phyloP scores from a whole-genome alignment of 2,329 filamentous ascomycete species.

The Diaporthe vexans region DNA sequence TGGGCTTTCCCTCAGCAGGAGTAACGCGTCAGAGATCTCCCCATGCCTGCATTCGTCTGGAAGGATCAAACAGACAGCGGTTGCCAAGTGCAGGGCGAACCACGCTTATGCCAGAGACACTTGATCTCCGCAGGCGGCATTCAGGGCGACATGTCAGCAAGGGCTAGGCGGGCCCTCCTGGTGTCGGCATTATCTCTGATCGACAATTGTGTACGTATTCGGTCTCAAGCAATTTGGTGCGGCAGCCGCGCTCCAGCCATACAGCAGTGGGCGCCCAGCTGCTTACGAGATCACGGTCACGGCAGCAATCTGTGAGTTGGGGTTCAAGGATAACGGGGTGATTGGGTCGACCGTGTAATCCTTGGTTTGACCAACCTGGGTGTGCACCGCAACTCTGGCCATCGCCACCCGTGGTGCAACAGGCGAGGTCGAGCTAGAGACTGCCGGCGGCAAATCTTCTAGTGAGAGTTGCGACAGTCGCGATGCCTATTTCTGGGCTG shows the following conservation, averaged over 20 bases:
- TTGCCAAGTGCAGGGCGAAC: constrained; percentile 17
- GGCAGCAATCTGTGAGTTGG: constrained; percentile 8
- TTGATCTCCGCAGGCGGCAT: background rate
- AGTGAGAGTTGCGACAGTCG: background rate
- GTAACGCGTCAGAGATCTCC: constrained; percentile 11
- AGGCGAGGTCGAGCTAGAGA: background rate
- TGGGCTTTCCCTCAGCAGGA: background rate
- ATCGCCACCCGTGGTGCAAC: background rate
- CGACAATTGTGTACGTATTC: background rate
- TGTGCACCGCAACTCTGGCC: constrained; percentile 5
- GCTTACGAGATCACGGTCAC: constrained; percentile 16
- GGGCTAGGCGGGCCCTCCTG: background rate
- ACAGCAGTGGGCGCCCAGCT: background rate
- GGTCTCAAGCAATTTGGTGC: background rate
- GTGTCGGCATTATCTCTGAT: constrained; percentile 10
- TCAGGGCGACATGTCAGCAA: constrained; percentile 18
- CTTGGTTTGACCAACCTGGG: constrained; percentile 7
- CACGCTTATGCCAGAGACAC: constrained; percentile 21
- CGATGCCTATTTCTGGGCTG: background rate
- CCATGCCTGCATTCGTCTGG: constrained; percentile 11
- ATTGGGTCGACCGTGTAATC: constrained; percentile 19
- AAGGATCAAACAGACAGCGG: constrained; percentile 27
- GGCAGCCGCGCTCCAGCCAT: background rate
- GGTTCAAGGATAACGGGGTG: background rate
- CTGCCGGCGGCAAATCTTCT: background rate